Percentiles rank a stretch among this genome's conserved stretches.
phyloP scores from a whole-genome alignment of 2,329 filamentous ascomycete genomes.

The Piedraia hortae region DNA sequence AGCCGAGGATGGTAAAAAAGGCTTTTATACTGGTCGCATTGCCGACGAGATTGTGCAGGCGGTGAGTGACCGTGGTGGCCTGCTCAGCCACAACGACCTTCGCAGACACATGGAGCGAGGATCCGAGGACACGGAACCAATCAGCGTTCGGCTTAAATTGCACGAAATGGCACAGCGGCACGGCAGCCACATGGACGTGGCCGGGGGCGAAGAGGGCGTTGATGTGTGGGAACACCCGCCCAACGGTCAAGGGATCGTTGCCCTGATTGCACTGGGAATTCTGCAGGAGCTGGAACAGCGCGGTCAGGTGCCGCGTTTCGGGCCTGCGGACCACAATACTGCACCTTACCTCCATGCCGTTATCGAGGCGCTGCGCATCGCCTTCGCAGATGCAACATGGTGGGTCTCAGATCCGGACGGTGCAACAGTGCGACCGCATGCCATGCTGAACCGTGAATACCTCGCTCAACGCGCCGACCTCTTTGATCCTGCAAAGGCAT shows the following conservation, averaged over 20 bases:
- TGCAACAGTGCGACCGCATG: slow-evolving; percentile 37
- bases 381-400: slow-evolving; percentile 75
- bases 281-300: slow-evolving; percentile 57
- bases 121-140: slow-evolving; percentile 58
- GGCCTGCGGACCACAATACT: slow-evolving; percentile 49
- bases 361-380: slow-evolving; percentile 66
- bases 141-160: slow-evolving; percentile 32
- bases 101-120: slow-evolving; percentile 44
- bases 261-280: slow-evolving; percentile 80
- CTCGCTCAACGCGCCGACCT: slow-evolving; percentile 41
- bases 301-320: slow-evolving; percentile 47
- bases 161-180: slow-evolving; percentile 31
- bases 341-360: slow-evolving; percentile 49
- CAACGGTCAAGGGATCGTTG: slow-evolving; percentile 87
- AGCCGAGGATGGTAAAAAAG: slow-evolving; percentile 55
- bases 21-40: slow-evolving; percentile 70
- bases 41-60: slow-evolving; percentile 60
- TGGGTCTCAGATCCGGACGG: slow-evolving; percentile 65
- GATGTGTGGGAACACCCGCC: slow-evolving; percentile 92
- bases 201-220: slow-evolving; percentile 26
- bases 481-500: slow-evolving; percentile 27
- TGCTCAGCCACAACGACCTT: slow-evolving; percentile 54
- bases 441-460: slow-evolving; percentile 45
- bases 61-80: slow-evolving; percentile 46
- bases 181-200: slow-evolving; percentile 17